Base-by-base conservation (phyloP, 352 stramenopile species). In the Pilasporangium apinafurcum region DNA sequence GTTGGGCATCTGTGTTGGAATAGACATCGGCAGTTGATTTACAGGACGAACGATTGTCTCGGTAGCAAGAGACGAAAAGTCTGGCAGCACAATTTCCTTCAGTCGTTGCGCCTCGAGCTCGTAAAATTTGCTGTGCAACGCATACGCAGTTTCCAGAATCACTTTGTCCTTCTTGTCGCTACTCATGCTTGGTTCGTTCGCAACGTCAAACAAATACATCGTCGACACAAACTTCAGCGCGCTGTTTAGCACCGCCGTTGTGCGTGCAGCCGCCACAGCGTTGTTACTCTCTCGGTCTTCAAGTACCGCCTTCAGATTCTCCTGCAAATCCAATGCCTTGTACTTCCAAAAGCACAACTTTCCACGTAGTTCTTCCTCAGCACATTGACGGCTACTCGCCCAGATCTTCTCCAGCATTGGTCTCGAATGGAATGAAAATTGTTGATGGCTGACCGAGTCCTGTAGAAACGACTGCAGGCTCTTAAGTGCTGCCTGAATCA, bases 261-360 rank as follows among this genome's bases (percentile, higher is more conserved):
- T 51, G n/a, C 18, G 17, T 40, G 21, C 21, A 17, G 21, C 41
- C 36, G 29, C 44, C 13, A 12, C 24, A 13, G 48, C 12, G n/a
- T 14, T 28, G 7, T 26, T 34, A 18, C 13, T 38, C 4, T 34
- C 10, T 1, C 33, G 29, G 13, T 44, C n/a, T 12, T 53, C 25
- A 13, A 58, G 34, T 18, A 42, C 29, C 2, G 42, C 49, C 6
- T 32, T 46, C 33, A 72, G 31, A 3, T 13, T 35, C 10, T 51
- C 40, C 36, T 64, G 57, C 21, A 72, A 33, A 4, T 65, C 41
- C 17, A 50, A 24, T 9, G 57, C 62, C 44, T 63, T 65, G 48
- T 56, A 44, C 47, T 65, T 68, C 62, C 62, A 72, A 20, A 68
- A 38, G 24, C 31, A 51, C 12, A 66, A 50, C 44, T 65, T 67